Conservation (phyloP, 257 asterid species). For the Perilla frutescens region DNA sequence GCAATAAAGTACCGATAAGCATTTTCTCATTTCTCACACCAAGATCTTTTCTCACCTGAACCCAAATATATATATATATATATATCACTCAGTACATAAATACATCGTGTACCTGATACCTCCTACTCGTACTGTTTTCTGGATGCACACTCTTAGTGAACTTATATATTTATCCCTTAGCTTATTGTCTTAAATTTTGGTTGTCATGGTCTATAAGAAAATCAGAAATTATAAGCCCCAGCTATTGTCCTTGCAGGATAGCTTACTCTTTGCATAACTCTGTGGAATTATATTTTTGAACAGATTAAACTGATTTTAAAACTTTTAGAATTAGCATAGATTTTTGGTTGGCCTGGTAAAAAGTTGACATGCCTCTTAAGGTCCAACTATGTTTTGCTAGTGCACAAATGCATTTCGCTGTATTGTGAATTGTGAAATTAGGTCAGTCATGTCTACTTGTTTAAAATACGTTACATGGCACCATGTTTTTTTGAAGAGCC, state of each 20-base stretch:
- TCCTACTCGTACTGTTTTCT: background rate
- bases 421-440: background rate
- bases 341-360: constrained; percentile 11
- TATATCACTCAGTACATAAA: background rate
- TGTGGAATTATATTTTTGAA: background rate
- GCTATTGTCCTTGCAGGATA: constrained; percentile 16
- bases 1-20: too few species aligned
- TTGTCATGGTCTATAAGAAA: background rate
- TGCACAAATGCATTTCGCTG: constrained; percentile 9
- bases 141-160: background rate
- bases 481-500: background rate
- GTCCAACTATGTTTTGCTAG: constrained; percentile 23
- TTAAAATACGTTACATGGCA: background rate
- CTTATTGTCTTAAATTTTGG: constrained; percentile 6
- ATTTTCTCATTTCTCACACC: too few species aligned
- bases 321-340: constrained; percentile 14
- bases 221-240: background rate
- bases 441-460: background rate
- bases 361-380: background rate
- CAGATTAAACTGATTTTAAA: constrained; percentile 13
- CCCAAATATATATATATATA: too few species aligned
- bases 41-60: too few species aligned
- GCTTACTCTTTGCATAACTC: background rate
- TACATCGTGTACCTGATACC: background rate
- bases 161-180: background rate